Conservation (phyloP, 2,329 filamentous ascomycete genomes). For the Nakataea oryzae region DNA sequence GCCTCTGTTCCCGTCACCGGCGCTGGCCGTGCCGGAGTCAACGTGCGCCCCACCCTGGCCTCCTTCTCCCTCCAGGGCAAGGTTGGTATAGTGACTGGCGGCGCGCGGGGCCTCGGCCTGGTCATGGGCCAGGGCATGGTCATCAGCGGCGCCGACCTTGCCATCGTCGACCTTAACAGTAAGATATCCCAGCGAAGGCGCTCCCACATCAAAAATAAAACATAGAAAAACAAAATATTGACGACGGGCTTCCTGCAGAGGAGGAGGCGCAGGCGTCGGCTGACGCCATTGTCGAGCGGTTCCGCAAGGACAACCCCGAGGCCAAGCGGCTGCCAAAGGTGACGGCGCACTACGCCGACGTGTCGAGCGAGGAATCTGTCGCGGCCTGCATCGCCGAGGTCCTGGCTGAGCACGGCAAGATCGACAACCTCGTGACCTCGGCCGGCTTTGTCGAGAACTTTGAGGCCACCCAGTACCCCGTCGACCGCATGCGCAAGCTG, state of each 20-base stretch:
- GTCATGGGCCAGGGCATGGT: conserved; percentile 92
- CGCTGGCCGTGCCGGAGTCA: conserved; percentile 1
- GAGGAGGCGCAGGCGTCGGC: conserved; percentile 77
- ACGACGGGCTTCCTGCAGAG: conserved; percentile 35
- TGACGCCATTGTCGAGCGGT: conserved; percentile 60
- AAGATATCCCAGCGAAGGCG: conserved; percentile 16
- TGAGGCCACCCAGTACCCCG: conserved; percentile 80
- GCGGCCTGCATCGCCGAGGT: conserved; percentile 62
- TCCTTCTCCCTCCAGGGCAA: conserved; percentile 79
- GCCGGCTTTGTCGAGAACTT: conserved; percentile 96
- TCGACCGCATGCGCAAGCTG: conserved; percentile 84
- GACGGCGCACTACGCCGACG: conserved; percentile 84
- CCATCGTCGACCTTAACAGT: conserved; percentile 92
- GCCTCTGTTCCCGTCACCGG: conserved; percentile 32
- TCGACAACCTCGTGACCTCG: conserved; percentile 90
- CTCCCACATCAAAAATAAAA: too few species aligned
- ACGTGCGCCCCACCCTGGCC: conserved; percentile 54
- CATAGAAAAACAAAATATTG: neutral
- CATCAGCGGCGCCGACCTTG: conserved; percentile 77
- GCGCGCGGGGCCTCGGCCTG: conserved; percentile 77
- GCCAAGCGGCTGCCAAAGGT: conserved; percentile 67
- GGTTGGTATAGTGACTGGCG: conserved; percentile 80
- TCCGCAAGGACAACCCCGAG: conserved; percentile 70
- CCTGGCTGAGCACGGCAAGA: conserved; percentile 61
- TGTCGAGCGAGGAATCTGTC: conserved; percentile 71